Percentiles rank a stretch among this genome's conserved stretches.
phyloP scores from a whole-genome alignment of 352 stramenopile genomes.

The Plasmopara halstedii region DNA sequence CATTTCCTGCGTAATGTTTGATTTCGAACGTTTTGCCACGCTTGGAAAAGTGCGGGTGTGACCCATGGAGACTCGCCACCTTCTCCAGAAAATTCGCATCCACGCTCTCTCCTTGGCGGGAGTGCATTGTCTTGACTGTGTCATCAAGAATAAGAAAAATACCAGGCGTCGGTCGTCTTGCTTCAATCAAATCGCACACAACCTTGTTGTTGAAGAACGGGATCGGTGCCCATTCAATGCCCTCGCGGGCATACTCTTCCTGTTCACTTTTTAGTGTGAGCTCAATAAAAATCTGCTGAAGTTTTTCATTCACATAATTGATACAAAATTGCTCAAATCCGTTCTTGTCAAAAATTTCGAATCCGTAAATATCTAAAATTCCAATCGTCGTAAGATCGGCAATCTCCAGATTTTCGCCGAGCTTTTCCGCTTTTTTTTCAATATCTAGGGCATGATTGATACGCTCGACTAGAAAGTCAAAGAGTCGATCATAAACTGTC shows the following conservation, averaged over 20 bases:
- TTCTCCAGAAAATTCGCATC: slow-evolving; percentile 82
- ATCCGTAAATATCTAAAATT: slow-evolving; percentile 96
- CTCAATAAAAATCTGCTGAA: slow-evolving; percentile 91
- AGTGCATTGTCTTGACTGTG: slow-evolving; percentile 84
- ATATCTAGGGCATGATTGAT: slow-evolving; percentile 84
- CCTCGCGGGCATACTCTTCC: slow-evolving; percentile 94
- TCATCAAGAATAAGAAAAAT: slow-evolving; percentile 84
- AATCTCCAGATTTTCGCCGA: slow-evolving; percentile 66
- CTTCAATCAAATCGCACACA: slow-evolving; percentile 83
- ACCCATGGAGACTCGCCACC: slow-evolving; percentile 50
- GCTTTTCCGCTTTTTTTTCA: slow-evolving; percentile 75
- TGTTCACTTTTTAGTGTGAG: slow-evolving; percentile 87
- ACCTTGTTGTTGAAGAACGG: slow-evolving; percentile 92
- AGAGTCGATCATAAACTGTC: slow-evolving; percentile 93
- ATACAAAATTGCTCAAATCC: slow-evolving; percentile 94
- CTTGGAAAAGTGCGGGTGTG: slow-evolving; percentile 76
- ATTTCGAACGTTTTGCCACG: slow-evolving; percentile 81
- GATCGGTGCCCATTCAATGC: slow-evolving; percentile 86
- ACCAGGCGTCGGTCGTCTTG: slow-evolving; percentile 54
- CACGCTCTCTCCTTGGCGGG: slow-evolving; percentile 65
- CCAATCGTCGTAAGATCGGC: slow-evolving; percentile 80
- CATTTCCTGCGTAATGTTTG: slow-evolving; percentile 80
- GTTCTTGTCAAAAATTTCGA: slow-evolving; percentile 94
- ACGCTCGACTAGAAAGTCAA: slow-evolving; percentile 94
- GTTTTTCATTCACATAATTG: slow-evolving; percentile 94